Conservation (phyloP, 495 filamentous ascomycete species). For the Sporormia fimetaria region DNA sequence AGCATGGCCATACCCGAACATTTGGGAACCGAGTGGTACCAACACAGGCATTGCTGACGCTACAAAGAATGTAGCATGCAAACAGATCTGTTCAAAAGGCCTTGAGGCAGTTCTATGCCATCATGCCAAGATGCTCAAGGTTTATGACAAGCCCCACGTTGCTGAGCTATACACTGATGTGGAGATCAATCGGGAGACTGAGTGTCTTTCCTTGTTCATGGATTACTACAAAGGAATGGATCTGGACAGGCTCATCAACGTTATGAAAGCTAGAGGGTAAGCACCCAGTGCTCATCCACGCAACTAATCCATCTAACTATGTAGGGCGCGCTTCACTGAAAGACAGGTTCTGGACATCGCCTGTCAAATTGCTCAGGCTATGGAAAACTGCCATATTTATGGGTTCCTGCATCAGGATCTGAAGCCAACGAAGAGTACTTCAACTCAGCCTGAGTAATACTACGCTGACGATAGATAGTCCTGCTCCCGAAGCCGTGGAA, state of each 20-base stretch:
- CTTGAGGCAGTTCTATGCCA: neutral
- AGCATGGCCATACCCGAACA: neutral
- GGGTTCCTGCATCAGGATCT: constrained; percentile 8
- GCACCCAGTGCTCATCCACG: neutral
- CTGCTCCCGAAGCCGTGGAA: constrained; percentile 5
- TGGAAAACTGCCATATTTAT: constrained; percentile 6
- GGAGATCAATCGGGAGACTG: constrained; percentile 3
- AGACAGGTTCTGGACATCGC: constrained; percentile 9
- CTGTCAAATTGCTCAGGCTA: constrained; percentile 4
- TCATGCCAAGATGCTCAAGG: constrained; percentile 2
- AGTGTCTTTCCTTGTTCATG: constrained; percentile 10
- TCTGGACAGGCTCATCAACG: neutral
- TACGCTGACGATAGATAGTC: neutral
- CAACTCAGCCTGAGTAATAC: neutral
- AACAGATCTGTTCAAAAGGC: constrained; percentile 2
- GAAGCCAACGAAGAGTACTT: constrained; percentile 7
- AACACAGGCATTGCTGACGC: neutral
- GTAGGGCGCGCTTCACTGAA: constrained; percentile 4
- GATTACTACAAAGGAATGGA: constrained; percentile 8
- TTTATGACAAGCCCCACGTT: constrained; percentile 3
- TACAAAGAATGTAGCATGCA: constrained; percentile 8
- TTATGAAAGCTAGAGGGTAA: constrained; percentile 4
- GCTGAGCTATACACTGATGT: constrained; percentile 3
- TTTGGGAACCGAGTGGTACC: no score
- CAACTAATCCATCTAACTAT: neutral